phyloP scores from a whole-genome alignment of 225 moss, liverwort and hornwort genomes.

The Polytrichum formosum region DNA sequence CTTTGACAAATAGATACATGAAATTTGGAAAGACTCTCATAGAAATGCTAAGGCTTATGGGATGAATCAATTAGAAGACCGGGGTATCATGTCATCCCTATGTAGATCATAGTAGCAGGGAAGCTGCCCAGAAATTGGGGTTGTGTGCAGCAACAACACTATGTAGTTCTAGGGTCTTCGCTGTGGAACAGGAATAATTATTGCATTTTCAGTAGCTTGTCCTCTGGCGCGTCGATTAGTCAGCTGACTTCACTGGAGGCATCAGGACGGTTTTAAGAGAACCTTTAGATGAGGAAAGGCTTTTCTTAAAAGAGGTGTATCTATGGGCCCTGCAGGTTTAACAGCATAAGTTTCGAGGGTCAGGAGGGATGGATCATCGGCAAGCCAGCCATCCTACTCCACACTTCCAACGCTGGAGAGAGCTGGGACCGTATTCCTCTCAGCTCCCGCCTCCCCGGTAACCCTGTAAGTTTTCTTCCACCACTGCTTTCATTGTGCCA shows the following conservation, averaged over 20 bases:
- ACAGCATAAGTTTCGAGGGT: conserved; percentile 80
- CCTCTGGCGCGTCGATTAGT: not conserved
- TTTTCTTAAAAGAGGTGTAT: conserved; percentile 5
- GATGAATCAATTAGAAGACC: no score
- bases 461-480: conserved; percentile 49
- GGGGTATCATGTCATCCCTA: no score
- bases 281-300: not conserved
- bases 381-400: conserved; percentile 93
- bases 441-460: conserved; percentile 84
- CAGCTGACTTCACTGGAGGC: not conserved
- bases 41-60: no score
- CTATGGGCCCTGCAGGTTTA: conserved; percentile 45
- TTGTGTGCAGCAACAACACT: no score
- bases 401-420: conserved; percentile 69
- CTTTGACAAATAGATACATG: no score
- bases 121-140: no score
- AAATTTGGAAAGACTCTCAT: no score
- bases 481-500: no score
- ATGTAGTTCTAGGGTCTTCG: no score
- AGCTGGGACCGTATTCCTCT: conserved; percentile 84
- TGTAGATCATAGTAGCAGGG: no score
- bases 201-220: not conserved
- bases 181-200: no score
- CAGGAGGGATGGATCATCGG: conserved; percentile 94
- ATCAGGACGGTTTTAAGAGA: not conserved